Conservation (phyloP, 257 asterid genomes). For the Apocynum venetum region DNA sequence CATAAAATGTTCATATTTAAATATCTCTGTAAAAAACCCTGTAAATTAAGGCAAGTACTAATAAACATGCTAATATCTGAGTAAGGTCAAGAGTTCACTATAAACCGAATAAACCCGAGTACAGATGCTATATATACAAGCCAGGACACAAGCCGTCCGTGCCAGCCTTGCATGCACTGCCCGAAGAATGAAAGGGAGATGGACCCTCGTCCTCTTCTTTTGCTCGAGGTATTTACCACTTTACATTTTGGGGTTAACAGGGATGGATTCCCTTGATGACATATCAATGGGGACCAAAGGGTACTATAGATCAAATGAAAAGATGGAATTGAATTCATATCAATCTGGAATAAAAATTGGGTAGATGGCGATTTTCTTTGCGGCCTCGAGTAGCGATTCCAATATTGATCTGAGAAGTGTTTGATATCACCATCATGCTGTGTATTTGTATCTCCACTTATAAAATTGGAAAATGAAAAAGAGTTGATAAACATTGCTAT, state of each 20-base stretch:
- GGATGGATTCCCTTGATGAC: background rate
- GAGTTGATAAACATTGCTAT: background rate
- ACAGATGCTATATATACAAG: background rate
- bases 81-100: too few species aligned
- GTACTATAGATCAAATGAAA: background rate
- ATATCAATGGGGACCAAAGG: background rate
- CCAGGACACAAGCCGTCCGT: background rate
- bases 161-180: constrained; percentile 3
- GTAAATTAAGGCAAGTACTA: too few species aligned
- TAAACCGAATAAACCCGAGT: background rate
- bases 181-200: background rate
- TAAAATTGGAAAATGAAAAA: constrained; percentile 8
- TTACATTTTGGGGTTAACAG: background rate
- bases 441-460: constrained; percentile 5
- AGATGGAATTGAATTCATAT: constrained; percentile 1
- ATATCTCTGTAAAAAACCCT: too few species aligned
- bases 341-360: constrained; percentile 9
- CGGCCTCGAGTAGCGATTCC: constrained; percentile 23
- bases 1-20: too few species aligned
- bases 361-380: background rate
- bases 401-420: background rate
- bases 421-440: background rate
- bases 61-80: too few species aligned
- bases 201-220: background rate
- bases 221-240: background rate